phyloP scores from a whole-genome alignment of 2,329 filamentous ascomycete genomes.

The Aspergillus calidoustus region DNA sequence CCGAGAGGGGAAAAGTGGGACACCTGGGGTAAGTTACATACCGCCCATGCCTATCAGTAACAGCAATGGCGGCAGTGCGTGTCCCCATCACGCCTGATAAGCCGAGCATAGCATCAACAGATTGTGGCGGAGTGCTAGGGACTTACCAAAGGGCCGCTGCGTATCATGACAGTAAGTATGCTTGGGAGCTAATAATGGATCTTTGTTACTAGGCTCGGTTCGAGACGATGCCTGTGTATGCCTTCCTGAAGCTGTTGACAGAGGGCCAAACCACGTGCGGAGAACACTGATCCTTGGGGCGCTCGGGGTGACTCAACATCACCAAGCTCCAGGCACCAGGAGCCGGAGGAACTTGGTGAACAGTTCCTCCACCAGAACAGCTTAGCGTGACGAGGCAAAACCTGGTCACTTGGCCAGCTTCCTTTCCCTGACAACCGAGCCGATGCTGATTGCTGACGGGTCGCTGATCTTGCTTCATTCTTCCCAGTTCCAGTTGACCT shows the following conservation, averaged over 20 bases:
- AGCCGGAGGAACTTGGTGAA: constrained; percentile 3
- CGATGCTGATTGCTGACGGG: constrained; percentile 1
- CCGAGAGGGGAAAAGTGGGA: constrained; percentile 25
- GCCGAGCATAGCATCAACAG: neutral
- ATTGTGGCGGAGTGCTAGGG: neutral
- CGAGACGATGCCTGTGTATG: neutral
- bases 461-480: constrained; percentile 10
- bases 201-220: too few relatives aligned
- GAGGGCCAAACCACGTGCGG: neutral
- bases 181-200: neutral
- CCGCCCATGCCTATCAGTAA: constrained; percentile 13
- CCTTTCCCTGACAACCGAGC: neutral
- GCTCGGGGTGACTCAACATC: constrained; percentile 14
- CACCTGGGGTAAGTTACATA: constrained; percentile 27
- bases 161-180: neutral
- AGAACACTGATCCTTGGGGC: constrained; percentile 14
- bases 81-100: constrained; percentile 16
- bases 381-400: constrained; percentile 6
- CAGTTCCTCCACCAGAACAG: constrained; percentile 8
- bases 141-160: neutral
- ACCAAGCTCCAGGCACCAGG: constrained; percentile 13
- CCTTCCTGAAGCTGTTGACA: neutral
- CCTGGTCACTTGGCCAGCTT: constrained; percentile 15
- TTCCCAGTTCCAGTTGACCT: neutral
- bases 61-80: constrained; percentile 15